A percentile compares a stretch with the other conserved stretches of the same genome.
Evolutionary conservation across 2,329 filamentous ascomycete genomes (phyloP).

Genomic region (Pezicula carpinea): DNA sequence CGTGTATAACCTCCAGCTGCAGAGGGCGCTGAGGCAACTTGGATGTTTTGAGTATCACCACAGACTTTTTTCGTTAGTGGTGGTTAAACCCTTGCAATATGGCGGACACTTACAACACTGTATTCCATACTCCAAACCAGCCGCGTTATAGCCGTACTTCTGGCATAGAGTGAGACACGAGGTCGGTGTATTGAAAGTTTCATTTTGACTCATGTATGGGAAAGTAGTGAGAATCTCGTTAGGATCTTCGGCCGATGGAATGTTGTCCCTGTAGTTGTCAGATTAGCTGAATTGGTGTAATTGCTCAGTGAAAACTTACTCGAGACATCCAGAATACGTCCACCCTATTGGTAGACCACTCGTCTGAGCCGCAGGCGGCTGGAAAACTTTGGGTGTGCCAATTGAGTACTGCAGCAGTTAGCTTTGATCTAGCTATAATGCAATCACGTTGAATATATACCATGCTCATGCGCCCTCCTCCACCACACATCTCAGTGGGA

Average conservation of each 20-base stretch:
- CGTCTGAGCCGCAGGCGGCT: conserved; percentile 5
- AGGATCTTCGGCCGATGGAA: conserved; percentile 42
- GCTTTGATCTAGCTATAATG: too few species aligned
- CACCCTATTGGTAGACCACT: conserved; percentile 5
- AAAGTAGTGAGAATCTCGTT: conserved; percentile 9
- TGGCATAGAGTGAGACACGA: conserved; percentile 19
- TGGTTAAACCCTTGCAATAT: conserved; percentile 24
- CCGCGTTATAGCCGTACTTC: conserved; percentile 22
- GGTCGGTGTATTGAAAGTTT: conserved; percentile 11
- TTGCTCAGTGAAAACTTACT: not conserved
- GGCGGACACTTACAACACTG: conserved; percentile 18
- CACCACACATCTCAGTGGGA: conserved; percentile 28
- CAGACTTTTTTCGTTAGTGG: conserved; percentile 11
- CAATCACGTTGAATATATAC: too few species aligned
- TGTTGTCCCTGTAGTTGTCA: conserved; percentile 40
- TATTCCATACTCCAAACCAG: conserved; percentile 20
- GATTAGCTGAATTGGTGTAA: not conserved
- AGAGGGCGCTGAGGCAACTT: conserved; percentile 13
- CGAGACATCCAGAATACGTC: conserved; percentile 9
- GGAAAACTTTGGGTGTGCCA: conserved; percentile 11
- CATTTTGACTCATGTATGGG: conserved; percentile 16
- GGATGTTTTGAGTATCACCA: conserved; percentile 19
- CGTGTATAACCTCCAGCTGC: conserved; percentile 1
- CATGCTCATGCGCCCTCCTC: conserved; percentile 18
- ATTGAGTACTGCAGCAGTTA: conserved; percentile 9